Evolutionary conservation across 108 stramenopile genomes (phyloP), one percentile per base, ranked within the genome.

Genomic region (Ochromonas danica): DNA sequence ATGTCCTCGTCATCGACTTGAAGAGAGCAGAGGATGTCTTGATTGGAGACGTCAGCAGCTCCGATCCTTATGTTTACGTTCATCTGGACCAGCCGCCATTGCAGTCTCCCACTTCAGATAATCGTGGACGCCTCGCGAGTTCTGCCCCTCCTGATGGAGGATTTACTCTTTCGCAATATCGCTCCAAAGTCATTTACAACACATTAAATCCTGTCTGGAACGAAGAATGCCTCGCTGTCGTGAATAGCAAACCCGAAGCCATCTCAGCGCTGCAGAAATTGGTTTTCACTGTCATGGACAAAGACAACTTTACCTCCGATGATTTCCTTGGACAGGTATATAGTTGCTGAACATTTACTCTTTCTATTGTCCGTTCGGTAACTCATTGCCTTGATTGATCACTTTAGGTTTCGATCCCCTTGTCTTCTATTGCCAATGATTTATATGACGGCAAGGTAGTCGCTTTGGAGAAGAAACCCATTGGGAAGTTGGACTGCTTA

Each of bases 321-420:
- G 31, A 75, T 6, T 75, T 75, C 72, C 40, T 75, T 10, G 72
- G 72, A 27, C 72, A 75, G 72, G 51, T 60, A 51, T 51, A 51
- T 51, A 6, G 14, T 51, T 6, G 14, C 22, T 51, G 45, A 51
- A 14, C 22, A 51, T 51, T 22, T 51, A 51, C 6, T 6, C 45
- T 14, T 51, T 14, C 6, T 51, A 51, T 51, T 51, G 14, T 22
- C 6, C 45, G 22, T 51, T 51, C 22, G 14, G 22, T 51, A 6
- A 51, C 45, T 51, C 45, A 51, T 51, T 14, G 45, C 22, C 6
- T 51, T 22, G 22, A 14, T 51, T 22, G 22, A 14, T 51, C 45
- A 51, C 22, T 51, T 22, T 14, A 14, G 45, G 14, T 51, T 14
- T 14, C 45, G 45, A 51, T 51, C 45, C 14, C 22, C 22, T 22